Evolutionary conservation across 495 filamentous ascomycete genomes (phyloP).

Genomic region (Monascus purpureus): DNA sequence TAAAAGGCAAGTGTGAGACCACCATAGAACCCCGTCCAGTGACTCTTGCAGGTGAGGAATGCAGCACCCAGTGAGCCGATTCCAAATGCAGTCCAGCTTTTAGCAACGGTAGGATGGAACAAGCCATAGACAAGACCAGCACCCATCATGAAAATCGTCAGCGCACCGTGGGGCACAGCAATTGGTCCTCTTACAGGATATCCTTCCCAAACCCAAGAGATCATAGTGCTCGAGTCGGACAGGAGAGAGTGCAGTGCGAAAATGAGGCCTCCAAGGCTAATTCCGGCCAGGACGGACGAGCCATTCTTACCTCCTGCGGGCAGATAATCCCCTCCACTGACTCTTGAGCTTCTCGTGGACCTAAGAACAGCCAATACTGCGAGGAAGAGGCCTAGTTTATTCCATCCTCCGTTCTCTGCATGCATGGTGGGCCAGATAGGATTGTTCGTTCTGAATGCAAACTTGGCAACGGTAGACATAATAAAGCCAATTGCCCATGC

Average conservation of each 20-base stretch:
- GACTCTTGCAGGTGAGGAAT: conserved; percentile 58
- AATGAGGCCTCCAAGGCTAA: conserved; percentile 72
- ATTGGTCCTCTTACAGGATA: conserved; percentile 85
- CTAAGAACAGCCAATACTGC: conserved; percentile 60
- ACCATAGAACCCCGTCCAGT: conserved; percentile 89
- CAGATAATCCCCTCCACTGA: conserved; percentile 38
- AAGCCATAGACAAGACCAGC: conserved; percentile 67
- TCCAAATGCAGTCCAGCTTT: conserved; percentile 71
- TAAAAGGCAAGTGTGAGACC: conserved; percentile 64
- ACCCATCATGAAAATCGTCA: conserved; percentile 76
- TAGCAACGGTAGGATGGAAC: conserved; percentile 51
- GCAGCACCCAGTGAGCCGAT: conserved; percentile 67
- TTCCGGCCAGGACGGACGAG: conserved; percentile 54
- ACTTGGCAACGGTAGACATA: conserved; percentile 79
- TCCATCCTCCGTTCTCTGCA: conserved; percentile 78
- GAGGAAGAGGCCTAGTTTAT: conserved; percentile 65
- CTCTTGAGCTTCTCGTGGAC: conserved; percentile 45
- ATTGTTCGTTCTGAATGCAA: conserved; percentile 92
- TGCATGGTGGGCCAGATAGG: conserved; percentile 95
- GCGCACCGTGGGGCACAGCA: conserved; percentile 73
- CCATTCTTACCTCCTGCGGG: conserved; percentile 40
- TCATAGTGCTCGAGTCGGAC: conserved; percentile 98
- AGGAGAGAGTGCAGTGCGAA: conserved; percentile 90
- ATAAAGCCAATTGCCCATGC: conserved; percentile 75
- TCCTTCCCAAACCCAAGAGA: conserved; percentile 97